Evolutionary conservation across 805 yeast genomes (phyloP), one percentile per base, ranked within the genome.

Genomic region (Pichia ethanolica): DNA sequence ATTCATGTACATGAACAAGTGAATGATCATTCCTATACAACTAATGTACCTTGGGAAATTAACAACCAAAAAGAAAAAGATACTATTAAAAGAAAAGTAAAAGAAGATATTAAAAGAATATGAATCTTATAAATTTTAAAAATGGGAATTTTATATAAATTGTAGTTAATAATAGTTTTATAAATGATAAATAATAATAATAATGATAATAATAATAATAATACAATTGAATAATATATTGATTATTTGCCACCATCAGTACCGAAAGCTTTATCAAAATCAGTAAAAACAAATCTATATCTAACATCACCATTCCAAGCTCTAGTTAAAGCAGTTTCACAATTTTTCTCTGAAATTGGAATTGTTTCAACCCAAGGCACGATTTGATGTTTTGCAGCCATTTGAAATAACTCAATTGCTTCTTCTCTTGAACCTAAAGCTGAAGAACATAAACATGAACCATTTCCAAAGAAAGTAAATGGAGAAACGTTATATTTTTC

Each of bases 331-430:
- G 73, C 78, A 35, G 56, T 58, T 35, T 68, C 62, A 51, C 73
- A 70, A 50, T 69, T 70, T 45, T 61, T 69, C 56, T 70, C 78
- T 42, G 69, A 61, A 47, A 76, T 69, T 41, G 77, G 79, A 44
- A 76, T 61, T 48, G 71, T 73, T 64, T 75, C 79, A 46, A 74
- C 65, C 78, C 78, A 74, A 11, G 81, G 79, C 54, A 66, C 70
- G 54, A 75, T 67, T 49, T 66, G 63, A 55, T 73, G 65, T 52
- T 72, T 64, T 30, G 72, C 78, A 37, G 76, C 72, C 50, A 77
- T 56, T 26, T 71, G 61, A 59, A 77, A 69, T 68, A 76, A 45
- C 47, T 71, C 74, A 36, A 66, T 52, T 48, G 73, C 74, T 61
- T 76, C 81, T 35, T 59, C 59, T 63, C 74, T 71, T 52, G 75